Evolutionary conservation across 768 basidiomycete species (phyloP), one percentile per base, ranked within the genome.

Genomic region (Mycena floridula): DNA sequence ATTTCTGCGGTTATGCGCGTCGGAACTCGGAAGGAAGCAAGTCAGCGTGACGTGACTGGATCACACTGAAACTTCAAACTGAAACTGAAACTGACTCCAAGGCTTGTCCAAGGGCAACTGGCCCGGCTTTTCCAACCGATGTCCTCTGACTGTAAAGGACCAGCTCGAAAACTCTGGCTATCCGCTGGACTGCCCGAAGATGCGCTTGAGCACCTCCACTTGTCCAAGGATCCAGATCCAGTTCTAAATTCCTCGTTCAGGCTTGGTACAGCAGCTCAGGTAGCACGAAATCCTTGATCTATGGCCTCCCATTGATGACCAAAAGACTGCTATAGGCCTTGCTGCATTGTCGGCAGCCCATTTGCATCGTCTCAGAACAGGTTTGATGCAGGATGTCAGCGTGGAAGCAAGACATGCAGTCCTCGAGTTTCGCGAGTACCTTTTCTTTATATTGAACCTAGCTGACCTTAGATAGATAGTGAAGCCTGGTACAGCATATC

Each of bases 341-440:
- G 63, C 77, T 3, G 79, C 69, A 3, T 63, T 82, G 2, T 69
- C 77, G 20, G 72, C 79, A 4, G 74, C 76, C 13, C 62, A 75
- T 38, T 60, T 82, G 15, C 66, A 78, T 54, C 54, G 56, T 18
- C 57, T 79, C 15, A 59, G 71, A 35, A 75, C 76, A 1, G 70
- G 73, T 0, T 46, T 66, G 1, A 57, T 65, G 44, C 77, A 77
- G 54, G 60, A 64, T 13, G 79, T 82, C 1, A 51, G 57, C 4
- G 76, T 82, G 0, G 67, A 79, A 45, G 75, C 74, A 7, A 62
- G 79, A 20, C 78, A 82, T 57, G 78, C 80, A 4, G 66, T 66
- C 7, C 62, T 81, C 18, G 71, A 74, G 32, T 81, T 76, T 53
- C 72, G 79, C 76, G 37, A 51, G 72, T 61, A 8, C 24, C 40